Evolutionary conservation across 129 eudicot species (phyloP), one percentile per base, ranked within the genome.

Genomic region (Lonicera japonica): DNA sequence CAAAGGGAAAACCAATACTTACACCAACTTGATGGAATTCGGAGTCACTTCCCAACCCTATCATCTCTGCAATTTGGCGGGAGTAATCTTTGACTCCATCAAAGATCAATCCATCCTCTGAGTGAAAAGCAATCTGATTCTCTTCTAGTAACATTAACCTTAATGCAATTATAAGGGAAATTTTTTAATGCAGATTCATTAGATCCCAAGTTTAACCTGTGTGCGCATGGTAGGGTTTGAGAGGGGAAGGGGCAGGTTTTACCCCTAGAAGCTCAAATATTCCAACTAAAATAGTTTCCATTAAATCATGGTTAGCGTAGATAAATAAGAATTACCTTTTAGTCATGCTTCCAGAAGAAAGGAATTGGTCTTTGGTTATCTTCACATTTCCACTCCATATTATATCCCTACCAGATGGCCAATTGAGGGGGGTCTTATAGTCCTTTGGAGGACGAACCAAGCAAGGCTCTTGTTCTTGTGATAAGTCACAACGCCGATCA

Each of bases 61-160:
- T 84, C 95, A 84, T 75, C 74, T 92, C 95, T n/a, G 98, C 98
- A 69, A 92, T 77, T 65, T 82, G 91, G 78, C 81, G 96, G 67
- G 96, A 58, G 71, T 92, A 88, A 78, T 82, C 98, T 85, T 87
- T 92, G 59, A 92, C 95, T 55, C 90, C 96, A 82, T 90, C 97
- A 61, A 80, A 69, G 70, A 86, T 79, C 78, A 86, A 51, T 39
- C 91, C 97, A 57, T 92, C 96, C 29, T 92, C 98, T 17, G 96
- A 87, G 69, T 82, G 96, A 68, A 92, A 92, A 46, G 98, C 77
- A 71, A 92, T 92, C 78, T 92, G 98, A 73, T 92, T 92, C 82
- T 92, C 98, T 79, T 92, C 98, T 64, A 92, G 79, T 68, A 92
- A 73, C 98, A 92, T 92, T 61, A 92, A 72, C 95, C 96, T 91